Percentiles rank a stretch among this genome's conserved stretches.
Evolutionary conservation across 495 filamentous ascomycete genomes (phyloP).

Genomic region (Poronia punctata): DNA sequence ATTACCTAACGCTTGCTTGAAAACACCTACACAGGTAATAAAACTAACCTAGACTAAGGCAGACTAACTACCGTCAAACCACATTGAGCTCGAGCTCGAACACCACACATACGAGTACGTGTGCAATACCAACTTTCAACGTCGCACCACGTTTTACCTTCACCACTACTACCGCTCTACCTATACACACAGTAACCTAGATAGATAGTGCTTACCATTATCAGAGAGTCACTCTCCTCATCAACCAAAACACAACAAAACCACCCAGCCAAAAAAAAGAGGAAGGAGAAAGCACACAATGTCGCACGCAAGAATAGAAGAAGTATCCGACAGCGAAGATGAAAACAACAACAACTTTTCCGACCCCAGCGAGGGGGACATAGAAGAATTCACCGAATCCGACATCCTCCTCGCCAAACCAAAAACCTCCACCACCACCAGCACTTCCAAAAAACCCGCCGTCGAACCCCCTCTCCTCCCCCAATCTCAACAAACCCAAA

Average conservation of each 20-base stretch:
- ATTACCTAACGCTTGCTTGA: too few relatives aligned
- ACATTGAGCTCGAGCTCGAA: too few relatives aligned
- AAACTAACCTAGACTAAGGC: too few relatives aligned
- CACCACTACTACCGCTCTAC: too few relatives aligned
- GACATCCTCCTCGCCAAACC: slow-evolving; percentile 35
- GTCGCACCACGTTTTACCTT: too few relatives aligned
- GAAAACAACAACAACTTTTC: slow-evolving; percentile 68
- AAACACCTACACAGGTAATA: too few relatives aligned
- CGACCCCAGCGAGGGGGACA: slow-evolving; percentile 66
- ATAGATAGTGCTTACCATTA: too few relatives aligned
- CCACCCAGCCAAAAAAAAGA: neutral
- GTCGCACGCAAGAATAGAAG: slow-evolving; percentile 84
- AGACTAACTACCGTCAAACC: too few relatives aligned
- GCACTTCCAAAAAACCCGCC: slow-evolving; percentile 36
- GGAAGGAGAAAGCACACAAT: slow-evolving; percentile 40
- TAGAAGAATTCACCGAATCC: slow-evolving; percentile 46
- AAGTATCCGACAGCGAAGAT: slow-evolving; percentile 79
- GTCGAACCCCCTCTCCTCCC: slow-evolving; percentile 17
- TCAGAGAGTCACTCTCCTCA: too few relatives aligned
- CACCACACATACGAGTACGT: too few relatives aligned
- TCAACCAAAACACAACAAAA: neutral
- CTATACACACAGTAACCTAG: too few relatives aligned
- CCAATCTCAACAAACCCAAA: slow-evolving; percentile 15
- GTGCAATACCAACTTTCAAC: too few relatives aligned
- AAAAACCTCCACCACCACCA: slow-evolving; percentile 12